A percentile compares a stretch with the other conserved stretches of the same genome.
These are phyloP conservation scores for Elaeagnus macrophylla DNA, from an alignment of 306 rosid genomes.

Conservation along the genomic window DNA sequence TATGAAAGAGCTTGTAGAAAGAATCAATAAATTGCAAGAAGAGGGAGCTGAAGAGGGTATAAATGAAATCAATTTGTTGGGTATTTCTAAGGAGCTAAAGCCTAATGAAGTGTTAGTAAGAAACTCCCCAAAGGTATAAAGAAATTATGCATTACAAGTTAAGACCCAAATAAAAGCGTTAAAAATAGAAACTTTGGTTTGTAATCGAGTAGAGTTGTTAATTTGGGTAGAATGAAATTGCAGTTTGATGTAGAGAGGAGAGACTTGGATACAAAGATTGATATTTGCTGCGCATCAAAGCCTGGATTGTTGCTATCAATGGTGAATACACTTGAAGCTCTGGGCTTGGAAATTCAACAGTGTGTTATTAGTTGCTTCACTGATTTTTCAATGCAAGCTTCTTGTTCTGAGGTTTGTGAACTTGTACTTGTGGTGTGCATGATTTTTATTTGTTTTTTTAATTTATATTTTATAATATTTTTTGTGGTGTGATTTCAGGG, in stretches of 20 bases:
- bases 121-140: slow-evolving; percentile 81
- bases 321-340: slow-evolving; percentile 73
- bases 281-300: slow-evolving; percentile 74
- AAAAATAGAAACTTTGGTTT: background rate
- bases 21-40: slow-evolving; percentile 72
- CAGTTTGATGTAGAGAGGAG: slow-evolving; percentile 88
- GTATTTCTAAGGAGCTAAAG: slow-evolving; percentile 53
- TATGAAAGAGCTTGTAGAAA: slow-evolving; percentile 89
- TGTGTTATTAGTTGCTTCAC: slow-evolving; percentile 92
- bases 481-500: slow-evolving; percentile 32
- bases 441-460: background rate
- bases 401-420: slow-evolving; percentile 75
- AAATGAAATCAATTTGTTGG: slow-evolving; percentile 38
- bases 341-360: slow-evolving; percentile 91
- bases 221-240: slow-evolving; percentile 5
- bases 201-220: background rate
- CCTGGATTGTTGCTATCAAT: slow-evolving; percentile 78
- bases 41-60: slow-evolving; percentile 44
- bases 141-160: background rate
- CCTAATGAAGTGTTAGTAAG: slow-evolving; percentile 61
- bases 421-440: slow-evolving; percentile 2
- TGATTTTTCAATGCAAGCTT: slow-evolving; percentile 89
- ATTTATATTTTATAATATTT: background rate
- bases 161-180: background rate
- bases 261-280: slow-evolving; percentile 60